These are phyloP conservation scores for Tubosaeta sp. DNA, from an alignment of 768 basidiomycete species.

Conservation along the genomic window DNA sequence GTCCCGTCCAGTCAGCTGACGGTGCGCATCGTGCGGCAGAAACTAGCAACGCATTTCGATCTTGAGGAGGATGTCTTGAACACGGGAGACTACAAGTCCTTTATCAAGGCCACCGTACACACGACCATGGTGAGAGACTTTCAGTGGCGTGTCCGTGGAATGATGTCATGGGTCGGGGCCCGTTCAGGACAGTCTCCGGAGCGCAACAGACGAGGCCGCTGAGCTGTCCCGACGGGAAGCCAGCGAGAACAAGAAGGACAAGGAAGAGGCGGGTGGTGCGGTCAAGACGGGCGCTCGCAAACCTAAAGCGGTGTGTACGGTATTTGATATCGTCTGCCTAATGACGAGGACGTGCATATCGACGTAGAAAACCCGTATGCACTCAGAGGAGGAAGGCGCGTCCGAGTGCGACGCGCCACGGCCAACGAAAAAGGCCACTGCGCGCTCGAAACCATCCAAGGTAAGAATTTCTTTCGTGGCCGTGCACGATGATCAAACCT, in stretches of 20 bases:
- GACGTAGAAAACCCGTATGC: neutral
- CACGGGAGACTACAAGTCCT: conserved; percentile 39
- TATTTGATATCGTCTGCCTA: neutral
- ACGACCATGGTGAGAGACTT: conserved; percentile 10
- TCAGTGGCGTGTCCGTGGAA: neutral
- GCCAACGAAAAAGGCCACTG: conserved; percentile 9
- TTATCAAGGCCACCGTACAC: conserved; percentile 36
- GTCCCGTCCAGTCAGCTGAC: conserved; percentile 33
- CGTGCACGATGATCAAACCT: neutral
- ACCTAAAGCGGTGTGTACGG: conserved; percentile 10
- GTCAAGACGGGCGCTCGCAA: conserved; percentile 6
- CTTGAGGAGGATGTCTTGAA: conserved; percentile 45
- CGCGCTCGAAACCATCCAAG: conserved; percentile 10
- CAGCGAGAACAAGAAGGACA: conserved; percentile 13
- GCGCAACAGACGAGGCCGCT: conserved; percentile 1
- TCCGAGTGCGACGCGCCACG: conserved; percentile 2
- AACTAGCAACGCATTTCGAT: conserved; percentile 44
- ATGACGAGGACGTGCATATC: neutral
- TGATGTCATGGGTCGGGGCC: neutral
- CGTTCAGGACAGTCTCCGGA: conserved; percentile 8
- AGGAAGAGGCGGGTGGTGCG: conserved; percentile 2
- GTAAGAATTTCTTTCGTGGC: neutral
- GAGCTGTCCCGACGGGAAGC: neutral
- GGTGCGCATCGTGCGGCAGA: conserved; percentile 44
- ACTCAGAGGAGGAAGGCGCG: neutral